These are phyloP conservation scores for Mycena alexandri DNA, from an alignment of 768 basidiomycete genomes.

Conservation along the genomic window DNA sequence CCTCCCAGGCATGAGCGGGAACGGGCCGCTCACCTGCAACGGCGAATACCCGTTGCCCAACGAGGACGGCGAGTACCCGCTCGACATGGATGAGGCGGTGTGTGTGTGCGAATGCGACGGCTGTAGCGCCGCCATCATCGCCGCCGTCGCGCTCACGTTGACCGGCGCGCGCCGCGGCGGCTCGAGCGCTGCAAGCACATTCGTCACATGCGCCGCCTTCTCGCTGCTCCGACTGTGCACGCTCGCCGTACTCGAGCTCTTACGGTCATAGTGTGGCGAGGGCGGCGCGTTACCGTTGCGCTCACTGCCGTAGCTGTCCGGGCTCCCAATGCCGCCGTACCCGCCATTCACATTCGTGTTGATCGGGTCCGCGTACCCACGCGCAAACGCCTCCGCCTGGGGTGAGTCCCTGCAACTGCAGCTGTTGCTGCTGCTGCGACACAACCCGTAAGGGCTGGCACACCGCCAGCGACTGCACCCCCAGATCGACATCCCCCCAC, in stretches of 20 bases:
- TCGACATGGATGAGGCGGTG: not conserved
- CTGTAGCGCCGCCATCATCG: conserved; percentile 23
- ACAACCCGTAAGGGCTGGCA: conserved; percentile 40
- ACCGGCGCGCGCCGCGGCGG: conserved; percentile 42
- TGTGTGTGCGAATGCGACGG: conserved; percentile 4
- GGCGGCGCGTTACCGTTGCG: not conserved
- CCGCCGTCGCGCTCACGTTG: conserved; percentile 5
- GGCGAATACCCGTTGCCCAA: not conserved
- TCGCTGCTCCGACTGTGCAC: conserved; percentile 24
- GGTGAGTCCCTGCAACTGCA: conserved; percentile 15
- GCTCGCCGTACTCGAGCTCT: conserved; percentile 19
- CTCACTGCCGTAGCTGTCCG: conserved; percentile 8
- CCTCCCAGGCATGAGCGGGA: conserved; percentile 45
- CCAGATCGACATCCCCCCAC: conserved; percentile 74
- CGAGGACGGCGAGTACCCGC: not conserved
- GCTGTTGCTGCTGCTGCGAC: not conserved
- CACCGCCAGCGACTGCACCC: conserved; percentile 53
- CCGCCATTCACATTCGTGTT: not conserved
- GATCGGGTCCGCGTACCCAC: conserved; percentile 18
- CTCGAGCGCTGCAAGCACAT: conserved; percentile 45
- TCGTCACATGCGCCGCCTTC: conserved; percentile 30
- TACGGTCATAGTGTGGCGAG: conserved; percentile 31
- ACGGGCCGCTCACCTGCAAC: conserved; percentile 41
- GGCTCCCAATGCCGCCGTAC: not conserved
- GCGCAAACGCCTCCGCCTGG: conserved; percentile 28